A percentile compares a stretch with the other conserved stretches of the same genome.
phyloP scores from a whole-genome alignment of 192 early-diverging fungal genomes.

The Linnemannia exigua region DNA sequence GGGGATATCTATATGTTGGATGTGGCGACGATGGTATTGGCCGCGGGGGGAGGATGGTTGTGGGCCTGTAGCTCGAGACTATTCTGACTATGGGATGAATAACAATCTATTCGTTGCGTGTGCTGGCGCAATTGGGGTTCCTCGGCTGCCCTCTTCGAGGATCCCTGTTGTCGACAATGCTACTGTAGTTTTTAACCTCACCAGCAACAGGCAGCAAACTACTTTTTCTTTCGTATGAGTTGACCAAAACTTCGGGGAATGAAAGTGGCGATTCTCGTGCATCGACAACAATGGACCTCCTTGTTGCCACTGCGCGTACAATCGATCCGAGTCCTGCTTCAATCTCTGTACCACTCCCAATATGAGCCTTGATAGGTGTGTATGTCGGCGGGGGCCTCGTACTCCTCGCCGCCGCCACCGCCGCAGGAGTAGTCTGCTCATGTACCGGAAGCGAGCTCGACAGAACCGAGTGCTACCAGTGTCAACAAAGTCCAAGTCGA shows the following conservation, averaged over 20 bases:
- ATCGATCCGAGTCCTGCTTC: not conserved
- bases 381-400: not conserved
- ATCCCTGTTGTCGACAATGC: not conserved
- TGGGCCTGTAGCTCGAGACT: conserved; percentile 5
- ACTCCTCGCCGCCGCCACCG: not conserved
- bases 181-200: conserved; percentile 24
- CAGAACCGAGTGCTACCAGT: not conserved
- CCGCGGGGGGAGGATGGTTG: not conserved
- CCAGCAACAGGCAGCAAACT: conserved; percentile 11
- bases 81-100: conserved; percentile 7
- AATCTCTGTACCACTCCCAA: not conserved
- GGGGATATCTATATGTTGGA: conserved; percentile 23
- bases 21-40: conserved; percentile 12
- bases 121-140: conserved; percentile 6
- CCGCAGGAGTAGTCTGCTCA: not conserved
- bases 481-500: not conserved
- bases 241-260: not conserved
- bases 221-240: not conserved
- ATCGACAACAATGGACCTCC: not conserved
- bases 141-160: not conserved
- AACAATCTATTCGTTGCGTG: conserved; percentile 20
- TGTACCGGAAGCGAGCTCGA: not conserved
- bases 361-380: not conserved
- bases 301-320: not conserved
- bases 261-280: not conserved